phyloP scores from a whole-genome alignment of 371 early-diverging fungal species.

The Lichtheimia corymbifera region DNA sequence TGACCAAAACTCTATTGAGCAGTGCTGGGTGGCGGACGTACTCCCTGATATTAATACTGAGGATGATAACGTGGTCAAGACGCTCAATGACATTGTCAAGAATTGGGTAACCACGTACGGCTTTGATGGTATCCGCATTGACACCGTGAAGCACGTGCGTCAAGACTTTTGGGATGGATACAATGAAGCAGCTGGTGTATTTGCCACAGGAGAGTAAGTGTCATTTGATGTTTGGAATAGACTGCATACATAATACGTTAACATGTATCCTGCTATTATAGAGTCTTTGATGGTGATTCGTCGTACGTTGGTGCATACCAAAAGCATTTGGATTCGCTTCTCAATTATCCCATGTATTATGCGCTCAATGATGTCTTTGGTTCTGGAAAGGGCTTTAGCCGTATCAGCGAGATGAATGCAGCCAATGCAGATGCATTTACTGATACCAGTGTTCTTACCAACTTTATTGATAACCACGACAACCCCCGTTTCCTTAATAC shows the following conservation, averaged over 20 bases:
- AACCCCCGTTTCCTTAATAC: conserved; percentile 29
- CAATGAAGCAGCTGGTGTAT: conserved; percentile 32
- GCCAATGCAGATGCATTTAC: conserved; percentile 16
- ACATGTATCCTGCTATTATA: background rate
- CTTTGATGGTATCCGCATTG: conserved; percentile 51
- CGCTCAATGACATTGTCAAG: conserved; percentile 29
- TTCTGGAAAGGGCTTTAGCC: conserved; percentile 22
- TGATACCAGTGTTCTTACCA: conserved; percentile 28
- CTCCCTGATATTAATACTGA: conserved; percentile 47
- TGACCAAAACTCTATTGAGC: conserved; percentile 29
- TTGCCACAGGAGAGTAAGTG: conserved; percentile 40
- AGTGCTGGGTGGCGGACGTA: conserved; percentile 23
- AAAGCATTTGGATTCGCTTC: conserved; percentile 15
- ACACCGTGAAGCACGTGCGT: conserved; percentile 46
- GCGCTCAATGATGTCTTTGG: conserved; percentile 24
- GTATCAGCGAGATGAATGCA: conserved; percentile 13
- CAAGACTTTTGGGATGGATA: conserved; percentile 39
- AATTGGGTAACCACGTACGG: conserved; percentile 28
- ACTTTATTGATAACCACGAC: conserved; percentile 52
- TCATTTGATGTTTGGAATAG: too few relatives aligned
- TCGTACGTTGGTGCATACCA: conserved; percentile 28
- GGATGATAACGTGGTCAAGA: conserved; percentile 21
- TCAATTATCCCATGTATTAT: conserved; percentile 36
- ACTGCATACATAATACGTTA: background rate
- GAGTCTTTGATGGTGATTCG: conserved; percentile 25